These are phyloP conservation scores for Venturia pyrina DNA, from an alignment of 2,329 filamentous ascomycete species.

Conservation along the genomic window DNA sequence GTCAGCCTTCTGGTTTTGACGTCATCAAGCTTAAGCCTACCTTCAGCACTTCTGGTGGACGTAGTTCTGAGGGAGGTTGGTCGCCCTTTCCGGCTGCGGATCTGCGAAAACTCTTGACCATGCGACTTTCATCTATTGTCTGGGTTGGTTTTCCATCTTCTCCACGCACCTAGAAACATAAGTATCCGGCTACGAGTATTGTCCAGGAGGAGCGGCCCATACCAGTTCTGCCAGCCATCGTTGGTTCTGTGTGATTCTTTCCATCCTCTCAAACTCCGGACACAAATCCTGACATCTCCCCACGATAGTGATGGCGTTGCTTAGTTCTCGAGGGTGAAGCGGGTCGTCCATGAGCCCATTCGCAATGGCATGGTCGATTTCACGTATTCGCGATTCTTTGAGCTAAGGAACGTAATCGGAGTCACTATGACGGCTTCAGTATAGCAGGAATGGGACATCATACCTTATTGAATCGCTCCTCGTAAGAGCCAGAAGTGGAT, in stretches of 20 bases:
- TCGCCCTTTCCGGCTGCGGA: slow-evolving; percentile 54
- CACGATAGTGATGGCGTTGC: slow-evolving; percentile 50
- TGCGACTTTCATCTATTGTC: slow-evolving; percentile 40
- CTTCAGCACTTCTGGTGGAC: slow-evolving; percentile 41
- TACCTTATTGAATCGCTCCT: slow-evolving; percentile 7
- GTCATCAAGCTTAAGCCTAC: slow-evolving; percentile 18
- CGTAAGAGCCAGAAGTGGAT: background rate
- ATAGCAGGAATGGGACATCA: background rate
- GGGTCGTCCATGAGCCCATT: slow-evolving; percentile 48
- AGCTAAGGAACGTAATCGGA: slow-evolving; percentile 21
- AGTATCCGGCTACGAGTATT: background rate
- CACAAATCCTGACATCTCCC: slow-evolving; percentile 56
- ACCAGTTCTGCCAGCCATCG: slow-evolving; percentile 52
- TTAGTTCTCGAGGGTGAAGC: slow-evolving; percentile 48
- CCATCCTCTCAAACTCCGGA: slow-evolving; percentile 51
- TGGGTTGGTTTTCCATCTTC: background rate
- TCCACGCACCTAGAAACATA: background rate
- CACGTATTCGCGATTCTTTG: slow-evolving; percentile 39
- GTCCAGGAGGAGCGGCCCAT: slow-evolving; percentile 16
- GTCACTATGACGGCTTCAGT: slow-evolving; percentile 1
- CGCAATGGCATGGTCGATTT: slow-evolving; percentile 42
- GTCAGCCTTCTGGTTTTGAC: slow-evolving; percentile 5
- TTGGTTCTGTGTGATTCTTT: slow-evolving; percentile 52
- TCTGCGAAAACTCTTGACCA: slow-evolving; percentile 55
- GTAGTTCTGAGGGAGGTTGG: slow-evolving; percentile 53